phyloP scores from a whole-genome alignment of 73 alveolate genomes.

The Uronychia setigera region DNA sequence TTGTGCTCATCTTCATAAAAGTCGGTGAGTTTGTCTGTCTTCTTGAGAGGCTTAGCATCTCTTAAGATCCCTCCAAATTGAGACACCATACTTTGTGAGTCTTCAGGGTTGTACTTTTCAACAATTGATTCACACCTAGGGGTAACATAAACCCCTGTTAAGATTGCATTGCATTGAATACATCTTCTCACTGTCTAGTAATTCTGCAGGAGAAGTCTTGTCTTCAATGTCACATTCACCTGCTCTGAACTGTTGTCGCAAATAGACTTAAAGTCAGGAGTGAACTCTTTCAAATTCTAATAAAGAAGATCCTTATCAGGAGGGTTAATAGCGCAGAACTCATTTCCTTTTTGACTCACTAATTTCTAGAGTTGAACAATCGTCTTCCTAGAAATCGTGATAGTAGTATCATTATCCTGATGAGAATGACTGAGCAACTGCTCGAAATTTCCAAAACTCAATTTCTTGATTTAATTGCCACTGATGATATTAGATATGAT shows the following conservation, averaged over 20 bases:
- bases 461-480: conserved; percentile 29
- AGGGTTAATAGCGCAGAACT: conserved; percentile 18
- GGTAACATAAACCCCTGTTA: conserved; percentile 14
- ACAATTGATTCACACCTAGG: conserved; percentile 26
- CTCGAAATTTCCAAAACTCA: conserved; percentile 45
- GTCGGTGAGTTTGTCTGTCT: conserved; percentile 26
- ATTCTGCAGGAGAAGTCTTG: conserved; percentile 37
- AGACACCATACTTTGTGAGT: conserved; percentile 20
- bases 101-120: conserved; percentile 51
- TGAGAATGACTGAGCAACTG: conserved; percentile 33
- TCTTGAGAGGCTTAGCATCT: conserved; percentile 3
- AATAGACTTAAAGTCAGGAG: background rate
- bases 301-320: conserved; percentile 36
- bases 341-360: conserved; percentile 5
- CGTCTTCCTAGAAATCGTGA: conserved; percentile 14
- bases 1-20: conserved; percentile 6
- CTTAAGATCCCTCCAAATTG: conserved; percentile 14
- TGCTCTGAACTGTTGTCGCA: background rate
- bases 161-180: conserved; percentile 11
- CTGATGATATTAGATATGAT: conserved; percentile 21
- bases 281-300: background rate
- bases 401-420: conserved; percentile 24
- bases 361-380: conserved; percentile 2
- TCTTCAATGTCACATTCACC: conserved; percentile 16
- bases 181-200: conserved; percentile 34